Evolutionary conservation across 495 filamentous ascomycete species (phyloP), one percentile per base, ranked within the genome.

Genomic region (Cetradonia linearis): DNA sequence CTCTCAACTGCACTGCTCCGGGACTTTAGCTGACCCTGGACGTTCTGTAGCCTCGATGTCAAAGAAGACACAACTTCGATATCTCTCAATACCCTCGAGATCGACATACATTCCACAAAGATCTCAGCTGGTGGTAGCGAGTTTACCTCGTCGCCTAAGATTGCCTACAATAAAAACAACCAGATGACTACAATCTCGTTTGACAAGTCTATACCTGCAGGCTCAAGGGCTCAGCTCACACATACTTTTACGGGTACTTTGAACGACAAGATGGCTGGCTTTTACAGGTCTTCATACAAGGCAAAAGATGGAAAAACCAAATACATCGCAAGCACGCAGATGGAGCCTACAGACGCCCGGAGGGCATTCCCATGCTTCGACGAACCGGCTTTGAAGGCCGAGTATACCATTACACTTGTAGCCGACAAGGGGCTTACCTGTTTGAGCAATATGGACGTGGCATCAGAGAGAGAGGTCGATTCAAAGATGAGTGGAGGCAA

Each of bases 361-460:
- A 78, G 91, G 65, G 91, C 91, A 25, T 94, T 98, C 71, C 93
- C 93, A 48, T 97, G 93, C 76, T 97, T 97, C 66, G 93, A 98
- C 69, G 93, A 98, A 75, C 93, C 93, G 23, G 96, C 94, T 67
- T 78, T 96, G 55, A 98, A 98, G 73, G 89, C 93, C 28, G 88
- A 89, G 9, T 97, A 95, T 68, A 92, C 95, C 71, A 87, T 98
- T 59, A 78, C 86, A 66, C 87, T 98, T 54, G 91, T 95, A 74
- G 80, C 95, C 13, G 93, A 94, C 28, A 85, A 87, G 20, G 87
- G 87, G 63, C 85, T 90, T 69, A 83, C 86, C 25, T 94, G 91
- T 10, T 76, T 98, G 54, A 92, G 88, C 72, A 98, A 98, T 72
- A 96, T 96, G 89, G 42, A 46, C 20, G 42, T 46, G 20, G 42